Evolutionary conservation across 768 basidiomycete genomes (phyloP).

Genomic region (Cystobasidium onofrii): DNA sequence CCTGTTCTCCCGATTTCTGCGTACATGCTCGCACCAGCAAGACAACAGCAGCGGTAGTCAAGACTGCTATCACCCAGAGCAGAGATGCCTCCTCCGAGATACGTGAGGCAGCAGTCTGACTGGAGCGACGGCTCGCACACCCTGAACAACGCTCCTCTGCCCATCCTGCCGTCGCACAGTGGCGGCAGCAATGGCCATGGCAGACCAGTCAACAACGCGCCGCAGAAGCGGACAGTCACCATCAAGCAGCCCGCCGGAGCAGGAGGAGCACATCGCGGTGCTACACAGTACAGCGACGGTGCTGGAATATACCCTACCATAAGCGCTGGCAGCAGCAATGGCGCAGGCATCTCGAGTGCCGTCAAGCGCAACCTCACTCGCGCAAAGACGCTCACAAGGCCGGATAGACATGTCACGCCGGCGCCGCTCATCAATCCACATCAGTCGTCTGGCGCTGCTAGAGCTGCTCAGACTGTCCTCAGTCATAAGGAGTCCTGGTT

Average conservation of each 20-base stretch:
- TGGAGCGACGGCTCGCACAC: background rate
- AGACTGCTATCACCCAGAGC: background rate
- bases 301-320: background rate
- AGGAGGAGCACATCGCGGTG: background rate
- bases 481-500: slow-evolving; percentile 38
- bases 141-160: background rate
- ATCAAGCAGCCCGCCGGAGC: background rate
- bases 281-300: background rate
- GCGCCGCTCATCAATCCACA: slow-evolving; percentile 87
- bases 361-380: slow-evolving; percentile 27
- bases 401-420: slow-evolving; percentile 87
- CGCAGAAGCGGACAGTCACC: background rate
- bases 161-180: slow-evolving; percentile 6
- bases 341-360: background rate
- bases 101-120: slow-evolving; percentile 15
- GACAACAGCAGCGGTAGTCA: background rate
- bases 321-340: background rate
- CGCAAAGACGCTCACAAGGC: slow-evolving; percentile 83
- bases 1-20: background rate
- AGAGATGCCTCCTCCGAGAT: background rate
- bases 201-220: slow-evolving; percentile 4
- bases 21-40: background rate
- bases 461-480: slow-evolving; percentile 38
- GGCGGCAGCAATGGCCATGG: background rate
- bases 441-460: slow-evolving; percentile 41